Evolutionary conservation across 441 rosid species (phyloP).

Genomic region (Manihot esculenta): DNA sequence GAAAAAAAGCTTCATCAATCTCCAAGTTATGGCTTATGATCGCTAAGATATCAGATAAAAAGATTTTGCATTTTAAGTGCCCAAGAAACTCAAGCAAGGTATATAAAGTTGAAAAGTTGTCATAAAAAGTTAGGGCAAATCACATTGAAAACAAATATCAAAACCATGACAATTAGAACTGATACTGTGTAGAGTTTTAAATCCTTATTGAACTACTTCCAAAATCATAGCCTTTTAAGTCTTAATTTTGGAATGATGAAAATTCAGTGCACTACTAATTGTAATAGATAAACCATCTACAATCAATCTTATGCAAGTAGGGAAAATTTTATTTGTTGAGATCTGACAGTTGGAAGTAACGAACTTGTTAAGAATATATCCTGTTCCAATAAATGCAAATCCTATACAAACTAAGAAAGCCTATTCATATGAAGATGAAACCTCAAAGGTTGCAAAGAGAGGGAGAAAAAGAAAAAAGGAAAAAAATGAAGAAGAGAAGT

Average conservation of each 20-base stretch:
- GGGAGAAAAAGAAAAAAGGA: neutral
- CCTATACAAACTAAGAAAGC: too few species aligned
- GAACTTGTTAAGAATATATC: neutral
- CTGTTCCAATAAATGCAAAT: neutral
- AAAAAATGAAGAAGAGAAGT: too few species aligned
- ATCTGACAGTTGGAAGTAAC: neutral
- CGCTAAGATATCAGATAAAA: too few species aligned
- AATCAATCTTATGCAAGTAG: constrained; percentile 14
- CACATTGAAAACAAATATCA: neutral
- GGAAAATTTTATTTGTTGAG: neutral
- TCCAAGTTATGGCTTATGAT: too few species aligned
- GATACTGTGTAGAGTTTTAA: neutral
- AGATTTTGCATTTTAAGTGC: constrained; percentile 5
- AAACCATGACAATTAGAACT: neutral
- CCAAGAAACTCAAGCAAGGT: neutral
- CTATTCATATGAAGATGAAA: neutral
- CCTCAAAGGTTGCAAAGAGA: neutral
- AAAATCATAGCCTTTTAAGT: neutral
- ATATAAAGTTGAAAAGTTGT: neutral
- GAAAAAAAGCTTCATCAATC: too few species aligned
- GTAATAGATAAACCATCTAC: constrained; percentile 4
- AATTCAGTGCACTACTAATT: neutral
- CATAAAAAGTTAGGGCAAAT: neutral
- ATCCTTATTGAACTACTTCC: neutral
- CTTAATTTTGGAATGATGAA: constrained; percentile 1